A percentile compares a stretch with the other conserved stretches of the same genome.
These are phyloP conservation scores for Cyberlindnera xylosilytica DNA, from an alignment of 805 yeast genomes.

Conservation along the genomic window DNA sequence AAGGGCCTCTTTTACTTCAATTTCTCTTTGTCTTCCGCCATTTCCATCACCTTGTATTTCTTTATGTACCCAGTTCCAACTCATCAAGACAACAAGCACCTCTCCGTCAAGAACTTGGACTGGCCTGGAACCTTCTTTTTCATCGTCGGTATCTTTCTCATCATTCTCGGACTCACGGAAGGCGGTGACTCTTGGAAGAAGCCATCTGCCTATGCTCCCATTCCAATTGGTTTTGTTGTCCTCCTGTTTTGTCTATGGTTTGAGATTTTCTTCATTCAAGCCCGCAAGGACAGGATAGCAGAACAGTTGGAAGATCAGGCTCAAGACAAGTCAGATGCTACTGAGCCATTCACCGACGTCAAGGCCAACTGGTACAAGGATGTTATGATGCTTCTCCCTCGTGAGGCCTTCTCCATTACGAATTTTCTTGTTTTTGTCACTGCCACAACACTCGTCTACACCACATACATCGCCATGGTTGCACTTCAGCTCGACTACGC, in stretches of 20 bases:
- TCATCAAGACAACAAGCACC: neutral
- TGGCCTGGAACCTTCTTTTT: constrained; percentile 32
- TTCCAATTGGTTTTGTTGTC: constrained; percentile 35
- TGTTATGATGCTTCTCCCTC: constrained; percentile 29
- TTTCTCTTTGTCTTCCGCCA: constrained; percentile 30
- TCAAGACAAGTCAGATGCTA: neutral
- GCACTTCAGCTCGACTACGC: constrained; percentile 27
- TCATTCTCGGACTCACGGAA: constrained; percentile 42
- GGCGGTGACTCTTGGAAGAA: constrained; percentile 41
- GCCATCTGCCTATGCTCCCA: constrained; percentile 38
- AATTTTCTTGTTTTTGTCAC: constrained; percentile 27
- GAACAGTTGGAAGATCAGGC: neutral
- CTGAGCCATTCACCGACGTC: neutral
- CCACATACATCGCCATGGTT: constrained; percentile 21
- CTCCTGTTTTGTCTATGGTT: constrained; percentile 26
- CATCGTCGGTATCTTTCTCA: constrained; percentile 34
- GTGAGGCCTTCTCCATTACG: constrained; percentile 24
- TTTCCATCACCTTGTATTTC: constrained; percentile 26
- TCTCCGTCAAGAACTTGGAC: constrained; percentile 30
- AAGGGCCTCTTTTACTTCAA: constrained; percentile 37
- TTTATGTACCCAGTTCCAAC: constrained; percentile 17
- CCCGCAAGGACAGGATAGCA: constrained; percentile 9
- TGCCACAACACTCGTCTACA: constrained; percentile 20
- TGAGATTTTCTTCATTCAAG: constrained; percentile 28
- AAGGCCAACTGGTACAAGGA: constrained; percentile 1